A percentile compares a stretch with the other conserved stretches of the same genome.
Conservation (phyloP, 73 alveolate genomes). For the Loxodes magnus region DNA sequence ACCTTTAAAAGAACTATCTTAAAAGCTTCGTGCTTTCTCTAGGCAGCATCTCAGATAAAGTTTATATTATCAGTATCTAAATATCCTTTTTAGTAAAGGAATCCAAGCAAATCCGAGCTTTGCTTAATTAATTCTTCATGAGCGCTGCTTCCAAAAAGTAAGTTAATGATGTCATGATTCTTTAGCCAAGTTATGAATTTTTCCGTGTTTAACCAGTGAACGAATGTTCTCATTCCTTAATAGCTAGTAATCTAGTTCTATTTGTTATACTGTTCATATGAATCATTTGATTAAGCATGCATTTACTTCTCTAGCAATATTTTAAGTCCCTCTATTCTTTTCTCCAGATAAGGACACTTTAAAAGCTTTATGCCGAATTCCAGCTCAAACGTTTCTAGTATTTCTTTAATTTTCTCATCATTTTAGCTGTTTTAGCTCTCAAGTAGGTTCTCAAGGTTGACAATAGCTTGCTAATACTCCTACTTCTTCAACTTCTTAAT, state of each 20-base stretch:
- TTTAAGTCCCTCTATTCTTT: conserved; percentile 11
- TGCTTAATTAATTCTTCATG: conserved; percentile 5
- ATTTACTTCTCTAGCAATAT: conserved; percentile 6
- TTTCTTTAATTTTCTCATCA: neutral
- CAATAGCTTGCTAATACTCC: neutral
- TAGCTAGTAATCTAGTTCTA: too few relatives aligned
- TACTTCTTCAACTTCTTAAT: neutral
- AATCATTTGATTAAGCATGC: neutral
- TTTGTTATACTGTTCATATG: conserved; percentile 2
- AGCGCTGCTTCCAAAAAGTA: conserved; percentile 1
- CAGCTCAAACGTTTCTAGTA: conserved; percentile 6
- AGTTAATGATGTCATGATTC: neutral
- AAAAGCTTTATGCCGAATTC: neutral
- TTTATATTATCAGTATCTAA: too few relatives aligned
- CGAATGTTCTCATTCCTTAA: too few relatives aligned
- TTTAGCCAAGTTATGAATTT: neutral
- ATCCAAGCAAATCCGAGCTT: conserved; percentile 2
- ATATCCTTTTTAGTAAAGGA: neutral
- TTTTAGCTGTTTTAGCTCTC: conserved; percentile 1
- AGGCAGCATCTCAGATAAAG: too few relatives aligned
- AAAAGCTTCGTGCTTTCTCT: too few relatives aligned
- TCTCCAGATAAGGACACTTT: neutral
- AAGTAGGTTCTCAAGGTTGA: neutral
- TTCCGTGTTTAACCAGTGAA: conserved; percentile 2
- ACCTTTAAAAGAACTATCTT: too few relatives aligned